These are phyloP conservation scores for Pseudofabraea citricarpa DNA, from an alignment of 2,329 filamentous ascomycete genomes.

Conservation along the genomic window DNA sequence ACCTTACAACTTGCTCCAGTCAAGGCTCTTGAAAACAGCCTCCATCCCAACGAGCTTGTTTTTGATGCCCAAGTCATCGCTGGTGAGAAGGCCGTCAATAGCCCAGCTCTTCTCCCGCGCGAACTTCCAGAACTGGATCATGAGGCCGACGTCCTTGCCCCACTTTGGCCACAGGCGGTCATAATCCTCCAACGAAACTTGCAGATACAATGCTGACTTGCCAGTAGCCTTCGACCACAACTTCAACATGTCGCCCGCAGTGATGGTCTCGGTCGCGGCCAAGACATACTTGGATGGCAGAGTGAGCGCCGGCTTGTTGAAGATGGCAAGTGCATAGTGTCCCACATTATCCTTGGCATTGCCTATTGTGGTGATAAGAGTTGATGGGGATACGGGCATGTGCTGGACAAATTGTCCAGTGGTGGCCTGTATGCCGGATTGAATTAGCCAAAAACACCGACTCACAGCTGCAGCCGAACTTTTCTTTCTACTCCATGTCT, in stretches of 20 bases:
- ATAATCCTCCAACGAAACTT: conserved; percentile 23
- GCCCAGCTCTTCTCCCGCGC: conserved; percentile 22
- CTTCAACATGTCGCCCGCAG: conserved; percentile 24
- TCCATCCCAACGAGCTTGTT: conserved; percentile 5
- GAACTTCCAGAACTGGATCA: conserved; percentile 24
- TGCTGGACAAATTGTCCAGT: conserved; percentile 27
- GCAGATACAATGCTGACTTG: conserved; percentile 21
- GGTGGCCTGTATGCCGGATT: conserved; percentile 12
- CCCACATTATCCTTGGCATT: conserved; percentile 29
- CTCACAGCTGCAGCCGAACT: not conserved
- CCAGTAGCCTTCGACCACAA: conserved; percentile 26
- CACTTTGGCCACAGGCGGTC: conserved; percentile 25
- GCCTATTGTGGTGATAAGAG: conserved; percentile 26
- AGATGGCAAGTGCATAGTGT: conserved; percentile 27
- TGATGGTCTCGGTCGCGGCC: conserved; percentile 19
- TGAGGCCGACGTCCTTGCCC: conserved; percentile 25
- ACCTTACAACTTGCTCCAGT: conserved; percentile 6
- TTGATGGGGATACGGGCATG: conserved; percentile 18
- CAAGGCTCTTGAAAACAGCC: conserved; percentile 5
- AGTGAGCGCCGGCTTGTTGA: conserved; percentile 27
- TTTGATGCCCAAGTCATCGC: conserved; percentile 21
- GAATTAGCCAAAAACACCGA: not conserved
- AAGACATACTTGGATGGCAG: conserved; percentile 25
- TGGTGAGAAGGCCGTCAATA: conserved; percentile 21
- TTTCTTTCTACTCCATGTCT: not conserved